A percentile compares a stretch with the other conserved stretches of the same genome.
phyloP scores from a whole-genome alignment of 495 filamentous ascomycete species.

The Neurospora africana region DNA sequence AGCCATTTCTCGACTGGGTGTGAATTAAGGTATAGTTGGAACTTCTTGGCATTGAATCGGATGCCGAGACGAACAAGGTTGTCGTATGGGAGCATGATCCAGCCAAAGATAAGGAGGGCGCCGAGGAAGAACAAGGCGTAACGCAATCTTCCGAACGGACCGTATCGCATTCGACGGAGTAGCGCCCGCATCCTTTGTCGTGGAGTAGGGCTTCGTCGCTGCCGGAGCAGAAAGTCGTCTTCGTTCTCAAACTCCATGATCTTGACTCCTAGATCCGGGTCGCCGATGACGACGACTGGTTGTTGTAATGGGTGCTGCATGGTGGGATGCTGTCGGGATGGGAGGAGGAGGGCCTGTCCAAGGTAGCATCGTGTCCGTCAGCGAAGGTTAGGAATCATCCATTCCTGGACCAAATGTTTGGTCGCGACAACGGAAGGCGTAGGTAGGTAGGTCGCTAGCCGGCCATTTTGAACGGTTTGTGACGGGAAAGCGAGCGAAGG shows the following conservation, averaged over 20 bases:
- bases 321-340: background rate
- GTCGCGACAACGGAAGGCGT: background rate
- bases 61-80: conserved; percentile 11
- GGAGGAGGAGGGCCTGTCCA: background rate
- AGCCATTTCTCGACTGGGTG: conserved; percentile 12
- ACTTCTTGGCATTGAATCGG: conserved; percentile 8
- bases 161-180: background rate
- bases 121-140: background rate
- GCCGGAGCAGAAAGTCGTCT: background rate
- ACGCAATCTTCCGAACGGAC: background rate
- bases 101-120: conserved; percentile 5
- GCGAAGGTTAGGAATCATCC: background rate
- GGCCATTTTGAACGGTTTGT: background rate
- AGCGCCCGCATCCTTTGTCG: background rate
- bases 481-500: background rate
- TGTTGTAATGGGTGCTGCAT: background rate
- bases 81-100: conserved; percentile 16
- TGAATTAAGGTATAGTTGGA: background rate
- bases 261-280: background rate
- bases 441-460: background rate
- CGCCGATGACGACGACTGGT: background rate
- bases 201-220: background rate
- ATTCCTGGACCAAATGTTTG: background rate
- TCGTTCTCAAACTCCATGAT: background rate
- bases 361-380: background rate